Conservation (phyloP, 805 yeast species). For the Lipomyces spencermartinsiae region DNA sequence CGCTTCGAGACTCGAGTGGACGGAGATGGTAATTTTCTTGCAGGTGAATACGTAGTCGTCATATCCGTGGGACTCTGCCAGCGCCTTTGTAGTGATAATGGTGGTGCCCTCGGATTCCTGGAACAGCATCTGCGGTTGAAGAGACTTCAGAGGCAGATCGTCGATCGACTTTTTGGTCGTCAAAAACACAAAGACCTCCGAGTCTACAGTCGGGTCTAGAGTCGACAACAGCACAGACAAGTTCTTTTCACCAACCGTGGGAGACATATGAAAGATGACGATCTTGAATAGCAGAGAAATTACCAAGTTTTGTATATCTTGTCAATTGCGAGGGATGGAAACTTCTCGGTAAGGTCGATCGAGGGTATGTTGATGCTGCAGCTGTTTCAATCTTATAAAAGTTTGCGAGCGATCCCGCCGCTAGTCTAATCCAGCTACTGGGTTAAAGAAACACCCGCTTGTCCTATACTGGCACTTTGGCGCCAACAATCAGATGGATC, state of each 20-base stretch:
- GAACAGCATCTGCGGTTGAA: background rate
- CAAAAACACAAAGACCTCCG: background rate
- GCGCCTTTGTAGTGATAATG: background rate
- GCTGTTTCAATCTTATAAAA: no score
- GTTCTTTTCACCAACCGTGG: background rate
- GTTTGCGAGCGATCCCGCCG: no score
- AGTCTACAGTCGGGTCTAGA: background rate
- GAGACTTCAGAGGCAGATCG: background rate
- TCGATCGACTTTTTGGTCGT: background rate
- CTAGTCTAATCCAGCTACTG: no score
- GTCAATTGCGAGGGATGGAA: no score
- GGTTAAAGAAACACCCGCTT: no score
- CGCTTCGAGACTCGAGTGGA: background rate
- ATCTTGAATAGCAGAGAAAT: no score
- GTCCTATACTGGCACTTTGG: slow-evolving; percentile 7
- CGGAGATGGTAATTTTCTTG: background rate
- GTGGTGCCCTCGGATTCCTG: background rate
- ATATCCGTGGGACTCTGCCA: background rate
- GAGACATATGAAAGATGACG: no score
- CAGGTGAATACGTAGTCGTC: background rate
- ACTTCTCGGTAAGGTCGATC: no score
- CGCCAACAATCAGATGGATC: background rate
- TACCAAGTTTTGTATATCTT: no score
- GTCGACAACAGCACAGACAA: background rate
- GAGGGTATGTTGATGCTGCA: no score